Evolutionary conservation across 441 rosid genomes (phyloP).

Genomic region (Pelargonium cotyledonis): DNA sequence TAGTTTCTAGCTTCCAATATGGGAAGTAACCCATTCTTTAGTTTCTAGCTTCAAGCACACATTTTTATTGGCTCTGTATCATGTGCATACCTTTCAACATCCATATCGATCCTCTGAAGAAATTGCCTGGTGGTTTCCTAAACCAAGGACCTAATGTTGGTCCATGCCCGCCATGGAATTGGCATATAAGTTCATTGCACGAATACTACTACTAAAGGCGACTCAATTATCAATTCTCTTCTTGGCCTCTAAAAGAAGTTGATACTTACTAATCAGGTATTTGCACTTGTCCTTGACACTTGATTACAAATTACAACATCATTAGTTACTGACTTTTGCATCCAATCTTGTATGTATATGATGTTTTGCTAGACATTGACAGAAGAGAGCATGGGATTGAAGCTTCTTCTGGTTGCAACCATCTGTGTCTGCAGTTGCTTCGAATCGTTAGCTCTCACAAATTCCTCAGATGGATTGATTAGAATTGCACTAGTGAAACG

Average conservation of each 20-base stretch:
- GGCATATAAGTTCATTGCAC: too few relatives aligned
- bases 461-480: conserved; percentile 30
- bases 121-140: background rate
- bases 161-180: background rate
- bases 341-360: background rate
- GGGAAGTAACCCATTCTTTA: too few relatives aligned
- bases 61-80: too few relatives aligned
- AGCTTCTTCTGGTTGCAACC: conserved; percentile 26
- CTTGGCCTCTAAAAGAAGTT: background rate
- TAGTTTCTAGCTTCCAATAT: too few relatives aligned
- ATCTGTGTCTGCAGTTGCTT: conserved; percentile 29
- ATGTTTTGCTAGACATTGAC: conserved; percentile 2
- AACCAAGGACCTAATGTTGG: background rate
- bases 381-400: conserved; percentile 21
- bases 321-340: background rate
- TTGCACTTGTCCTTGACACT: background rate
- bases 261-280: background rate
- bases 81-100: too few relatives aligned
- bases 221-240: background rate
- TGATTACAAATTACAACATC: background rate
- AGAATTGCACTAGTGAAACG: conserved; percentile 45
- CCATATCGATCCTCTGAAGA: background rate
- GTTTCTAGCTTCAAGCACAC: too few relatives aligned
- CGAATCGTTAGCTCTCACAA: conserved; percentile 20
- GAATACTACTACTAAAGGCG: background rate